These are phyloP conservation scores for Pythium phragmiticola DNA, from an alignment of 352 stramenopile species.

Conservation along the genomic window DNA sequence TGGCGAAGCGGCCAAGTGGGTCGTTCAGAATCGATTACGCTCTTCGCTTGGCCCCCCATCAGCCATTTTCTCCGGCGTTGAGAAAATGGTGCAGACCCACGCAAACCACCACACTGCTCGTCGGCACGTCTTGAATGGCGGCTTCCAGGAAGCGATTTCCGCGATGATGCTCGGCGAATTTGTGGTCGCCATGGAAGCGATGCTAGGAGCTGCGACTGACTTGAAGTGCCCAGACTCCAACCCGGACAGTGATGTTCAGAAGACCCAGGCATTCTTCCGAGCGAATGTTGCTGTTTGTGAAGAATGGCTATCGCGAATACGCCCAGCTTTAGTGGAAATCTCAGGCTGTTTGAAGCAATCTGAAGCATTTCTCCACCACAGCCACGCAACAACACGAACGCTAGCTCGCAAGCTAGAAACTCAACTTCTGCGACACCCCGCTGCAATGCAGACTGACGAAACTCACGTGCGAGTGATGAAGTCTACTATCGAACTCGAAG, in stretches of 20 bases:
- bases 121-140: no score
- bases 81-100: constrained; percentile 49
- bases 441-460: neutral
- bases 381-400: constrained; percentile 1
- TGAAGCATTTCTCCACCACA: constrained; percentile 21
- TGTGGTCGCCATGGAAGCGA: constrained; percentile 26
- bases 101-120: constrained; percentile 22
- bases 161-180: constrained; percentile 26
- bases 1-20: constrained; percentile 62
- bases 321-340: constrained; percentile 17
- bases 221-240: constrained; percentile 14
- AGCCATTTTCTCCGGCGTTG: constrained; percentile 76
- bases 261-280: constrained; percentile 28
- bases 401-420: constrained; percentile 21
- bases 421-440: neutral
- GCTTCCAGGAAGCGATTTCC: constrained; percentile 5
- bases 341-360: constrained; percentile 6
- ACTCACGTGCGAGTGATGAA: constrained; percentile 15
- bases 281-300: constrained; percentile 29
- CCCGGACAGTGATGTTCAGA: constrained; percentile 23
- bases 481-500: constrained; percentile 16
- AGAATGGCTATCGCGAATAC: constrained; percentile 28
- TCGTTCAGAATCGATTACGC: constrained; percentile 66
- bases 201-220: constrained; percentile 16
- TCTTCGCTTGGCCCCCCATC: constrained; percentile 74